Conservation (phyloP, 2,329 filamentous ascomycete genomes). For the Alternaria solani region DNA sequence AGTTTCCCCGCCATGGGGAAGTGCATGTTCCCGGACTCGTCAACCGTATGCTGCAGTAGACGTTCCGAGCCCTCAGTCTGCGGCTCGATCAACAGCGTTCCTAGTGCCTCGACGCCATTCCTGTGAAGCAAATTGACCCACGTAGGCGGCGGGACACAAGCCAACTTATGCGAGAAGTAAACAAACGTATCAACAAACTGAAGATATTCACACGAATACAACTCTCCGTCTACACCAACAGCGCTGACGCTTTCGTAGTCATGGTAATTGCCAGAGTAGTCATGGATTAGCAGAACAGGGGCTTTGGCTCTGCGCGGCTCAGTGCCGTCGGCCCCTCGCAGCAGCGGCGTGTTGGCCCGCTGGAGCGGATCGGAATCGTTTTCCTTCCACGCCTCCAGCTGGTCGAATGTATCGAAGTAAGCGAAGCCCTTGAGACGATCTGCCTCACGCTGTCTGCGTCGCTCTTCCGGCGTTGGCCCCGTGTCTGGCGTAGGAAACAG, state of each 20-base stretch:
- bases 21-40: conserved; percentile 17
- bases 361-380: conserved; percentile 47
- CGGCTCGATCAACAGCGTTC: conserved; percentile 56
- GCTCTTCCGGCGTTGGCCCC: conserved; percentile 46
- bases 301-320: conserved; percentile 21
- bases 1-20: conserved; percentile 52
- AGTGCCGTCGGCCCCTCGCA: conserved; percentile 27
- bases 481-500: conserved; percentile 46
- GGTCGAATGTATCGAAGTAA: conserved; percentile 53
- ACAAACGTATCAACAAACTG: conserved; percentile 56
- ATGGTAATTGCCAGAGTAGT: conserved; percentile 56
- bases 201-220: conserved; percentile 55
- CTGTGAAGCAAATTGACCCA: conserved; percentile 59
- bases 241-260: conserved; percentile 52
- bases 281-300: conserved; percentile 49
- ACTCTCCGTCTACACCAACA: conserved; percentile 36
- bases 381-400: conserved; percentile 47
- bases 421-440: conserved; percentile 51
- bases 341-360: conserved; percentile 50
- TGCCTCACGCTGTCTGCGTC: conserved; percentile 35
- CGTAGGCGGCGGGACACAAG: conserved; percentile 55
- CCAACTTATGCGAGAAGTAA: conserved; percentile 60
- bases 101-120: conserved; percentile 55
- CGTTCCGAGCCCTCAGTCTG: conserved; percentile 47
- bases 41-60: conserved; percentile 29